These are phyloP conservation scores for Phylloporus sp. DNA, from an alignment of 768 basidiomycete species.

Conservation along the genomic window DNA sequence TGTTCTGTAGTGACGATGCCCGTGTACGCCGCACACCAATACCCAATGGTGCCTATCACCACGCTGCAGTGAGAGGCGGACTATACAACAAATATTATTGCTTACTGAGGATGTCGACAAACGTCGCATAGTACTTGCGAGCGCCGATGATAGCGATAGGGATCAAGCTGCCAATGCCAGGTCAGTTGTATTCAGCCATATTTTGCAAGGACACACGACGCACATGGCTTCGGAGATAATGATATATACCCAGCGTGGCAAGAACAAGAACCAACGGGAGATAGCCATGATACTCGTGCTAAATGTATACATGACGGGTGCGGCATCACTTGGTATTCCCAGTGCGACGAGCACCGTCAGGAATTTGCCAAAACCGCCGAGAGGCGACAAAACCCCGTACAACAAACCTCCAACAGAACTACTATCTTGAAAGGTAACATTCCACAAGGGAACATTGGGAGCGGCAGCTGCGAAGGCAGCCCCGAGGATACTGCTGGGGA, in stretches of 20 bases:
- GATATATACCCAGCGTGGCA: slow-evolving; percentile 47
- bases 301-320: slow-evolving; percentile 57
- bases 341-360: slow-evolving; percentile 50
- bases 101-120: slow-evolving; percentile 41
- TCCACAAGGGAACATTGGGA: slow-evolving; percentile 36
- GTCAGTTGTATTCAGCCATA: neutral
- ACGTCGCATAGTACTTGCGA: slow-evolving; percentile 40
- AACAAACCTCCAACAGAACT: slow-evolving; percentile 45
- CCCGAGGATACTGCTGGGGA: slow-evolving; percentile 42
- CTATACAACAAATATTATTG: neutral
- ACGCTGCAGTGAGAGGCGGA: slow-evolving; percentile 3
- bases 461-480: slow-evolving; percentile 44
- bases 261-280: slow-evolving; percentile 27
- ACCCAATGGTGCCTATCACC: slow-evolving; percentile 39
- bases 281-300: slow-evolving; percentile 44
- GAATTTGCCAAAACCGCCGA: slow-evolving; percentile 45
- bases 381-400: slow-evolving; percentile 34
- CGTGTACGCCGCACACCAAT: slow-evolving; percentile 38
- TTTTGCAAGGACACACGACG: slow-evolving; percentile 9
- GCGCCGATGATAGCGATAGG: slow-evolving; percentile 47
- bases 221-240: slow-evolving; percentile 44
- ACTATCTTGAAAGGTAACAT: slow-evolving; percentile 36
- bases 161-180: slow-evolving; percentile 33
- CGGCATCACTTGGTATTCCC: slow-evolving; percentile 51
- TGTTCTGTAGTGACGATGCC: slow-evolving; percentile 43